Conservation (phyloP, 148 eudicot species). For the Silene uniflora region DNA sequence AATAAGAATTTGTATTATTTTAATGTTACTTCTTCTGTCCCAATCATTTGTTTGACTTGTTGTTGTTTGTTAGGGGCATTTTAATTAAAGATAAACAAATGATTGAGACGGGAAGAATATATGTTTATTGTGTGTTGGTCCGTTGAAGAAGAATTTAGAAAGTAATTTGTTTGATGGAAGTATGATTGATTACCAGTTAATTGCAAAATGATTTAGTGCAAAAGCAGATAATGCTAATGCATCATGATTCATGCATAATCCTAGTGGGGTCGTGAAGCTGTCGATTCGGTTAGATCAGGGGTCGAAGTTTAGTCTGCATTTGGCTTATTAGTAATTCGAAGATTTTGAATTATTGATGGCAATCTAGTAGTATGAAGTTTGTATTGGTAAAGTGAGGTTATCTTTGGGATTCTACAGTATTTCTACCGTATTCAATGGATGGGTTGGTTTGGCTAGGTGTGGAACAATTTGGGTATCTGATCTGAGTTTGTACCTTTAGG, state of each 20-base stretch:
- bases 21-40: too few species aligned
- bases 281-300: neutral
- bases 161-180: neutral
- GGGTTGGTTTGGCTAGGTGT: neutral
- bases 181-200: neutral
- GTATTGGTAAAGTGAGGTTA: neutral
- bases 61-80: too few species aligned
- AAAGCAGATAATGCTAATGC: neutral
- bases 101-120: too few species aligned
- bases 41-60: too few species aligned
- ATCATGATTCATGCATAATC: neutral
- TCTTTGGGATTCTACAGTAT: neutral
- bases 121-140: too few species aligned
- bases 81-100: too few species aligned
- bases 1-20: neutral
- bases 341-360: neutral
- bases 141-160: neutral
- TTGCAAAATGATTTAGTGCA: neutral
- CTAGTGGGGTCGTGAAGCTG: neutral
- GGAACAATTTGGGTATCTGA: neutral
- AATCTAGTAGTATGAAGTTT: too few species aligned
- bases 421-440: neutral
- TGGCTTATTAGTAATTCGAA: neutral
- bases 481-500: neutral
- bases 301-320: neutral